phyloP scores from a whole-genome alignment of 2,329 filamentous ascomycete genomes.

The Rutstroemia sp. region DNA sequence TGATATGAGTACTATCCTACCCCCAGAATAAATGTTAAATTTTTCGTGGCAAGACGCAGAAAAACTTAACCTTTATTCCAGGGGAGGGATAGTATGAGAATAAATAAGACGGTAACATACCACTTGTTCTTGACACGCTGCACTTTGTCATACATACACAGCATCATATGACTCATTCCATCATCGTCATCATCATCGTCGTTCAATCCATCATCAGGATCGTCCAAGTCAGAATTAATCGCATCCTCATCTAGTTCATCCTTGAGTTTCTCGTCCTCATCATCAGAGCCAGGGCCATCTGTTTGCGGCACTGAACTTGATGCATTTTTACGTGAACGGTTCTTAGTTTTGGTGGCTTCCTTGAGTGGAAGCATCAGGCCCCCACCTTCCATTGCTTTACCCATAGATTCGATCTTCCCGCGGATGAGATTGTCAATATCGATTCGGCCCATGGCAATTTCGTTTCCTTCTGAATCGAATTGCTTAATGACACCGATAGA shows the following conservation, averaged over 20 bases:
- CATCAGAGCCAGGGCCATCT: constrained; percentile 51
- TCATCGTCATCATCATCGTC: constrained; percentile 87
- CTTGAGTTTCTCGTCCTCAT: constrained; percentile 49
- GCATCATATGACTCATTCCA: constrained; percentile 80
- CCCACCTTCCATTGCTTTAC: constrained; percentile 64
- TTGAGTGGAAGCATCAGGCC: constrained; percentile 66
- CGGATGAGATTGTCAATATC: constrained; percentile 66
- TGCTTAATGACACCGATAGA: constrained; percentile 52
- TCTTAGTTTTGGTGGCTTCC: constrained; percentile 30
- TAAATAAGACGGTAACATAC: constrained; percentile 36
- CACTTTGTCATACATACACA: constrained; percentile 99
- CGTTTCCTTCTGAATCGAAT: constrained; percentile 45
- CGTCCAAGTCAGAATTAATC: constrained; percentile 97
- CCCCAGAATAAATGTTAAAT: too few relatives aligned
- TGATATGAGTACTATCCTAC: too few relatives aligned
- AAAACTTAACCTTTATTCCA: too few relatives aligned
- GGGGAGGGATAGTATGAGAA: neutral
- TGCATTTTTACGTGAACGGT: constrained; percentile 29
- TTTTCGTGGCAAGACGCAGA: too few relatives aligned
- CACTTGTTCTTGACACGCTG: constrained; percentile 99
- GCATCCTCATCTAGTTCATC: constrained; percentile 76
- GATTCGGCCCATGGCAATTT: constrained; percentile 48
- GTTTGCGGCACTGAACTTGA: constrained; percentile 37
- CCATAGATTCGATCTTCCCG: constrained; percentile 56
- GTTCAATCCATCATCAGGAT: constrained; percentile 77